Base-by-base conservation (phyloP, 306 rosid genomes). In the Alnus glutinosa region DNA sequence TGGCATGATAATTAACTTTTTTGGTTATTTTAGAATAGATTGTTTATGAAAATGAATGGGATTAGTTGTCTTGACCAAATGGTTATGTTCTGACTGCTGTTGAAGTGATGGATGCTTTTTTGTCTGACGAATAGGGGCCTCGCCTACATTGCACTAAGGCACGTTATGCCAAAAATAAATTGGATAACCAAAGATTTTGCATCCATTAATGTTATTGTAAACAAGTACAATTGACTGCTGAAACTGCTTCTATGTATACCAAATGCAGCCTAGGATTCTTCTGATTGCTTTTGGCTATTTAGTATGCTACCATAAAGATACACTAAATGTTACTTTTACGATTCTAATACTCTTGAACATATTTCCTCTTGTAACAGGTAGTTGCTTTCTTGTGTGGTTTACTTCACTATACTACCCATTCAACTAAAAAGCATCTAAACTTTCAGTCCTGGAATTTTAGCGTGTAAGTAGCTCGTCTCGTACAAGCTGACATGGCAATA, bases 391-490 rank as follows among this genome's bases (percentile, higher is more conserved):
- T 89, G 4, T 90, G 98, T 78, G 98, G 98, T 81, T 86, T 88
- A 80, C 48, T 95, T 89, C 94, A 91, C 84, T 92, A 95, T 81
- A 84, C 78, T 76, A 61, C 79, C 70, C 87, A 76, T 77, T 84
- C 92, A 73, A 89, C 83, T 75, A 88, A 83, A 84, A 88, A 79
- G 86, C 90, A 58, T 78, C 63, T 93, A 44, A 88, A 78, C 91
- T 80, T 91, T 85, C 92, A 81, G 37, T 83, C 98, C 88, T 95
- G 97, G 98, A 90, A 75, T 90, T 90, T 95, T 90, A 95, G 97
- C 81, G 75, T 90, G 99, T 95, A 81, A 95, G 98, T 81, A 37
- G 32, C 58, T 37, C 52, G 52, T 12, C 46, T 42, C 1, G 48
- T 70, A 36, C 16, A 39, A 12, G 54, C 55, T 71, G 70, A 50